phyloP scores from a whole-genome alignment of 441 rosid genomes.

The Syzygium malaccense region DNA sequence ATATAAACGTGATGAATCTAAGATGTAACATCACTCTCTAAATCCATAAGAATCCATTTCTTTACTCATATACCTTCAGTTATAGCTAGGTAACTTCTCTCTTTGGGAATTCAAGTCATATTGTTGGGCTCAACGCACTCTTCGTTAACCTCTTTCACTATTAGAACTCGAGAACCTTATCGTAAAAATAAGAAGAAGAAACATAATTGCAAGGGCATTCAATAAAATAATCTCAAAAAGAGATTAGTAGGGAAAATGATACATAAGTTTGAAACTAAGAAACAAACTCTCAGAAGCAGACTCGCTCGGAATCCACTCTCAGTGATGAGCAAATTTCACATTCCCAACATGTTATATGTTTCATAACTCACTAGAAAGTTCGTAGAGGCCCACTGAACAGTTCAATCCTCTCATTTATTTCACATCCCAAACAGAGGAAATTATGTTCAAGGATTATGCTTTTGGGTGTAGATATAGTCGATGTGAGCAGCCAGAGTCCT shows the following conservation, averaged over 20 bases:
- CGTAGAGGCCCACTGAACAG: not conserved
- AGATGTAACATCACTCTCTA: not conserved
- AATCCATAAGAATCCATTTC: not conserved
- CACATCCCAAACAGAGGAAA: not conserved
- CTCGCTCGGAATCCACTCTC: not conserved
- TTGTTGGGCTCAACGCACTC: not conserved
- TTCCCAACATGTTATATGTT: not conserved
- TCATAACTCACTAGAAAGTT: not conserved
- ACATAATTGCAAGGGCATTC: not conserved
- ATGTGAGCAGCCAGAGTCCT: slow-evolving; percentile 49
- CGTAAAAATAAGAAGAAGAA: not conserved
- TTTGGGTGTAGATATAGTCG: slow-evolving; percentile 63
- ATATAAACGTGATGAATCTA: too few relatives aligned
- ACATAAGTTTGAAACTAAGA: not conserved
- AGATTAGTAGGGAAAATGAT: not conserved
- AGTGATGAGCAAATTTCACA: not conserved
- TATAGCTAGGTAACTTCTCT: not conserved
- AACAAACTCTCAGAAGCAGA: not conserved
- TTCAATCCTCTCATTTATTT: not conserved
- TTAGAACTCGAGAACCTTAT: not conserved
- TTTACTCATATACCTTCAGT: not conserved
- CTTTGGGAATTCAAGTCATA: not conserved
- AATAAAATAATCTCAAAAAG: not conserved
- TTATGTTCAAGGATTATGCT: slow-evolving; percentile 30
- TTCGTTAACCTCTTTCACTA: not conserved